A percentile compares a stretch with the other conserved stretches of the same genome.
Evolutionary conservation across 2,329 filamentous ascomycete genomes (phyloP).

Genomic region (Colletotrichum lini): DNA sequence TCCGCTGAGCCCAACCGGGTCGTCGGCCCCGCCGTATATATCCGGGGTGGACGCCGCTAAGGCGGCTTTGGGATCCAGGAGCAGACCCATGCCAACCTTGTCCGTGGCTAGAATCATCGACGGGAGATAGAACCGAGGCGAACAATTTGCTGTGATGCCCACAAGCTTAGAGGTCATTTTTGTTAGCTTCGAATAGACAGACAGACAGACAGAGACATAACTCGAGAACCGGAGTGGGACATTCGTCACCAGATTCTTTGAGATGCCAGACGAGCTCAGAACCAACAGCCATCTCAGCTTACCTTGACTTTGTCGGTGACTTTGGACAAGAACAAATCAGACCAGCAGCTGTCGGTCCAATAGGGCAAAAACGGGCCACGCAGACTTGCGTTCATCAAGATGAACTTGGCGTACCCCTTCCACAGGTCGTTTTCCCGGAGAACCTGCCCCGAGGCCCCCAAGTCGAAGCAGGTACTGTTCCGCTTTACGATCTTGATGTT

Average conservation of each 20-base stretch:
- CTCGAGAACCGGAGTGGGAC: too few species aligned
- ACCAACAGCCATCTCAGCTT: background rate
- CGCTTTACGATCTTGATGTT: slow-evolving; percentile 52
- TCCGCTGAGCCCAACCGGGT: slow-evolving; percentile 48
- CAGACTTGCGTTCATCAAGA: slow-evolving; percentile 53
- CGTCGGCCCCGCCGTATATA: slow-evolving; percentile 45
- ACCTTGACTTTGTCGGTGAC: slow-evolving; percentile 52
- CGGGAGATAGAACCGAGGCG: slow-evolving; percentile 52
- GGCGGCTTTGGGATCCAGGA: slow-evolving; percentile 50
- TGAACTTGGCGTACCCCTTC: slow-evolving; percentile 53
- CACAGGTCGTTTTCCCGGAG: slow-evolving; percentile 50
- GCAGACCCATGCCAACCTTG: slow-evolving; percentile 51
- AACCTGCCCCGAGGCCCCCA: slow-evolving; percentile 53
- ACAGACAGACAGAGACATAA: too few species aligned
- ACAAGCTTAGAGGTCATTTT: slow-evolving; percentile 49
- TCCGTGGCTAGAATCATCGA: slow-evolving; percentile 57
- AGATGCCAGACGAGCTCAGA: background rate
- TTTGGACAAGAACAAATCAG: slow-evolving; percentile 50
- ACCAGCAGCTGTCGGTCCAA: slow-evolving; percentile 54
- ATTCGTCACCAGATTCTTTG: too few species aligned
- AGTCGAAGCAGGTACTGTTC: slow-evolving; percentile 53
- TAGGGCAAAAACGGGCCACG: slow-evolving; percentile 55
- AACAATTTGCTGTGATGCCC: slow-evolving; percentile 54
- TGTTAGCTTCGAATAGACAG: background rate
- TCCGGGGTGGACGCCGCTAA: slow-evolving; percentile 42